A percentile compares a stretch with the other conserved stretches of the same genome.
Evolutionary conservation across 306 rosid species (phyloP).

Genomic region (Prunus persica): Prunus_persica_NCBIv2 NC_034009.1:29145001-29145500

Average conservation of each 20-base stretch:
- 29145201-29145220: background rate
- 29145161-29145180: background rate
- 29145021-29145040: background rate
- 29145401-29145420: constrained; percentile 85
- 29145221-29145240: background rate
- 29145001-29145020: background rate
- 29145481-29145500: background rate
- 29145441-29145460: background rate
- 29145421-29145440: constrained; percentile 45
- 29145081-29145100: background rate
- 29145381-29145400: constrained; percentile 85
- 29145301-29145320: constrained; percentile 7
- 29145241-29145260: background rate
- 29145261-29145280: constrained; percentile 2
- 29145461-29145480: background rate
- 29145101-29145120: background rate
- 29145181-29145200: background rate
- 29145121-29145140: background rate
- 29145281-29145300: background rate
- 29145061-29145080: background rate
- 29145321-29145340: constrained; percentile 95
- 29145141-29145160: too few species aligned
- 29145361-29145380: constrained; percentile 86
- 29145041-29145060: background rate
- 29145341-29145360: constrained; percentile 84